Evolutionary conservation across 225 moss, liverwort and hornwort species (phyloP).

Genomic region (Straminergon stramineum): DNA sequence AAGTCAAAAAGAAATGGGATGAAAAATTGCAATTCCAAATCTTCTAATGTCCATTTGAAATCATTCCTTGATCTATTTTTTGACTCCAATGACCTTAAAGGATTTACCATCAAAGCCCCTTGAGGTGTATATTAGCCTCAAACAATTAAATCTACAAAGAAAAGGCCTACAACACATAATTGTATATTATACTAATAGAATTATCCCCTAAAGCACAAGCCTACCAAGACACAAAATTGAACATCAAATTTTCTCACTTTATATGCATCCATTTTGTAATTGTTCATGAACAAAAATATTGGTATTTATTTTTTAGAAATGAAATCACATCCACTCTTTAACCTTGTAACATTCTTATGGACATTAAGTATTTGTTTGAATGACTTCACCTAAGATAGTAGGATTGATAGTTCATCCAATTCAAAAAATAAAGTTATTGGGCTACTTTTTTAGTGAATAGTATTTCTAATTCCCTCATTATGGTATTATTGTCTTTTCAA

Average conservation of each 20-base stretch:
- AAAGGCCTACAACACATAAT: accelerated
- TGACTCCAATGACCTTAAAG: accelerated
- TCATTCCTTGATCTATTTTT: neutral
- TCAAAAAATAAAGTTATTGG: no score
- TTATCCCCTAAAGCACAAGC: neutral
- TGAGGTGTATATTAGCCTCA: neutral
- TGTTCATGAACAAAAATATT: neutral
- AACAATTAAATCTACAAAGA: neutral
- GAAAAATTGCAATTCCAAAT: accelerated
- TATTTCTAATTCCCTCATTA: no score
- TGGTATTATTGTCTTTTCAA: no score
- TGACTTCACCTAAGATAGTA: no score
- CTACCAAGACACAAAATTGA: neutral
- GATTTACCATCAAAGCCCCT: neutral
- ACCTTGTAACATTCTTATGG: neutral
- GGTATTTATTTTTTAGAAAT: neutral
- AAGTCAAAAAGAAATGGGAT: no score
- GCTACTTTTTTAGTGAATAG: no score
- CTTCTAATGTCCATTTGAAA: neutral
- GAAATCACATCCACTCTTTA: neutral
- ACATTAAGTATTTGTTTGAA: no score
- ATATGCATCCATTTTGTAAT: neutral
- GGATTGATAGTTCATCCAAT: no score
- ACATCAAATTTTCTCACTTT: neutral
- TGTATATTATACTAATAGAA: neutral